These are phyloP conservation scores for Talaromyces wortmannii DNA, from an alignment of 495 filamentous ascomycete species.

Conservation along the genomic window DNA sequence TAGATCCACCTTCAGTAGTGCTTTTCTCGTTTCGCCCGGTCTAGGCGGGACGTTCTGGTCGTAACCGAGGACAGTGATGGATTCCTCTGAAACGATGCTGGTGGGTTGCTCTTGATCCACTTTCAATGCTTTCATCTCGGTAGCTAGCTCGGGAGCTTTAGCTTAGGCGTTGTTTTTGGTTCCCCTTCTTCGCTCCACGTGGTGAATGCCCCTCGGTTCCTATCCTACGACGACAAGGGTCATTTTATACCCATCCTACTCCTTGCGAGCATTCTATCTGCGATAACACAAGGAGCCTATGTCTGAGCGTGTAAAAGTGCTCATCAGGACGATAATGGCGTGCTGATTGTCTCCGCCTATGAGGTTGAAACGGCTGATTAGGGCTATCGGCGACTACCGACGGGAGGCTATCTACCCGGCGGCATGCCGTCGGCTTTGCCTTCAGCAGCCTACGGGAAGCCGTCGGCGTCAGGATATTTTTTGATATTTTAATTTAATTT, in stretches of 20 bases:
- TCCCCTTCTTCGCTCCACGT: no score
- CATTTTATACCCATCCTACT: background rate
- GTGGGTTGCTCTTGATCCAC: background rate
- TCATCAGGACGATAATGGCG: slow-evolving; percentile 4
- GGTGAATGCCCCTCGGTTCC: background rate
- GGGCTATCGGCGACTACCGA: no score
- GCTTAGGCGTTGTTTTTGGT: background rate
- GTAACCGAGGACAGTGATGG: background rate
- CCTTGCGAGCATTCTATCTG: background rate
- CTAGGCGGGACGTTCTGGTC: background rate
- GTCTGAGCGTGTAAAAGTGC: background rate
- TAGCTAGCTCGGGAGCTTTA: background rate
- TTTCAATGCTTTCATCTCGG: background rate
- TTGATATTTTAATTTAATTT: background rate
- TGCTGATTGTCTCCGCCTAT: slow-evolving; percentile 4
- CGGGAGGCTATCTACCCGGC: background rate
- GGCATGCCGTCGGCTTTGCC: slow-evolving; percentile 5
- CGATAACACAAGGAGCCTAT: no score
- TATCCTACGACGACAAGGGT: background rate
- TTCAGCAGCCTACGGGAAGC: background rate
- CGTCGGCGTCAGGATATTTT: background rate
- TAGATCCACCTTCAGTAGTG: slow-evolving; percentile 1
- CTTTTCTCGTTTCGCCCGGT: background rate
- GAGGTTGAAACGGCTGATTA: background rate
- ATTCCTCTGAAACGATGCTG: background rate